Percentiles rank a stretch among this genome's conserved stretches.
Evolutionary conservation across 176 grass and related monocot species (phyloP).

Genomic region (Oryza brachyantha): DNA sequence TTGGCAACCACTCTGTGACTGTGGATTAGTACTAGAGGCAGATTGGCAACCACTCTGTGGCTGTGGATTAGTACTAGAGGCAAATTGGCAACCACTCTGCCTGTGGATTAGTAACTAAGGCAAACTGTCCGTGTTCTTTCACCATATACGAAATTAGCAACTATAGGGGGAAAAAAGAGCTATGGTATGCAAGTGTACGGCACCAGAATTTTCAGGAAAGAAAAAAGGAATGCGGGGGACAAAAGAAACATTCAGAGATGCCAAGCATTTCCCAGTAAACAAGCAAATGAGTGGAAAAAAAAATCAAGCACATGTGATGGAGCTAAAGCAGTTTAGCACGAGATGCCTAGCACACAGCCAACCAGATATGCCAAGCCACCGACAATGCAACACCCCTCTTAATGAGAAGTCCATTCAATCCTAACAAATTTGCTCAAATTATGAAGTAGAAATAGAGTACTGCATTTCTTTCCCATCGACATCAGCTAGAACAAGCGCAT

Average conservation of each 20-base stretch:
- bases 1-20: background rate
- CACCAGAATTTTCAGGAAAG: background rate
- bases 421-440: constrained; percentile 1
- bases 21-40: background rate
- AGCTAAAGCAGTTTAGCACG: background rate
- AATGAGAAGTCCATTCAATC: background rate
- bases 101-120: too few relatives aligned
- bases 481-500: constrained; percentile 12
- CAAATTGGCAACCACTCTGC: too few relatives aligned
- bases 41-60: background rate
- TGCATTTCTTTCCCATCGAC: background rate
- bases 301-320: constrained; percentile 12
- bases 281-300: background rate
- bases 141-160: background rate
- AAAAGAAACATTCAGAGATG: background rate
- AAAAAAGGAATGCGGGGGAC: background rate
- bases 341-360: constrained; percentile 11
- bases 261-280: background rate
- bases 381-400: constrained; percentile 13
- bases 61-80: too few relatives aligned
- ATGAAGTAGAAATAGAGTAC: background rate
- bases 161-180: constrained; percentile 2
- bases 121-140: background rate
- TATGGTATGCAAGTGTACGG: constrained; percentile 1
- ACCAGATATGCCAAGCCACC: constrained; percentile 21